These are phyloP conservation scores for Stachybotrys echinatus DNA, from an alignment of 2,329 filamentous ascomycete species.

Conservation along the genomic window DNA sequence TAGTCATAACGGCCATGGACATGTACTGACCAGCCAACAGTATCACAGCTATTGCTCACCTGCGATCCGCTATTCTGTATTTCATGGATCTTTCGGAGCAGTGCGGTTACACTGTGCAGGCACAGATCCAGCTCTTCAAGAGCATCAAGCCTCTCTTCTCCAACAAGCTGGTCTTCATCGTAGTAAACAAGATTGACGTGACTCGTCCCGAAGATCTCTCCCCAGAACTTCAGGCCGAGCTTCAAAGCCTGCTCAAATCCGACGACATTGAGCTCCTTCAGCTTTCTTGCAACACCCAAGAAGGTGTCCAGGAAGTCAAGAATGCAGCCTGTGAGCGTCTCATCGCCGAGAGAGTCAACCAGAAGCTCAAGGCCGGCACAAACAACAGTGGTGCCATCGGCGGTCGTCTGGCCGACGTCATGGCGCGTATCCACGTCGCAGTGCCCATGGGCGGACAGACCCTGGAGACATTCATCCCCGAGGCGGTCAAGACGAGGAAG, in stretches of 20 bases:
- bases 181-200: constrained; percentile 98
- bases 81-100: constrained; percentile 98
- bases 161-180: constrained; percentile 94
- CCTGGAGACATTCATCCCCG: constrained; percentile 82
- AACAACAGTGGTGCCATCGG: constrained; percentile 70
- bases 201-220: constrained; percentile 83
- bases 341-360: constrained; percentile 85
- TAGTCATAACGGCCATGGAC: no score
- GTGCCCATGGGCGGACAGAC: constrained; percentile 76
- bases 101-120: constrained; percentile 88
- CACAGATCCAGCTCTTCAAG: constrained; percentile 92
- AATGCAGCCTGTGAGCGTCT: constrained; percentile 91
- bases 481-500: constrained; percentile 71
- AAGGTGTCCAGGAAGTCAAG: constrained; percentile 91
- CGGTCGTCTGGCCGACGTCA: constrained; percentile 80
- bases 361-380: constrained; percentile 93
- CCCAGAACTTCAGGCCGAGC: constrained; percentile 66
- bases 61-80: constrained; percentile 91
- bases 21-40: constrained; percentile 31
- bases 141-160: constrained; percentile 95
- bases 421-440: constrained; percentile 95
- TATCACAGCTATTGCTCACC: constrained; percentile 94
- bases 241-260: constrained; percentile 76
- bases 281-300: constrained; percentile 89
- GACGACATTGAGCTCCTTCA: constrained; percentile 91